Evolutionary conservation across 2,329 filamentous ascomycete species (phyloP), one percentile per base, ranked within the genome.

Genomic region (Ophiocordyceps camponoti-floridani): DNA sequence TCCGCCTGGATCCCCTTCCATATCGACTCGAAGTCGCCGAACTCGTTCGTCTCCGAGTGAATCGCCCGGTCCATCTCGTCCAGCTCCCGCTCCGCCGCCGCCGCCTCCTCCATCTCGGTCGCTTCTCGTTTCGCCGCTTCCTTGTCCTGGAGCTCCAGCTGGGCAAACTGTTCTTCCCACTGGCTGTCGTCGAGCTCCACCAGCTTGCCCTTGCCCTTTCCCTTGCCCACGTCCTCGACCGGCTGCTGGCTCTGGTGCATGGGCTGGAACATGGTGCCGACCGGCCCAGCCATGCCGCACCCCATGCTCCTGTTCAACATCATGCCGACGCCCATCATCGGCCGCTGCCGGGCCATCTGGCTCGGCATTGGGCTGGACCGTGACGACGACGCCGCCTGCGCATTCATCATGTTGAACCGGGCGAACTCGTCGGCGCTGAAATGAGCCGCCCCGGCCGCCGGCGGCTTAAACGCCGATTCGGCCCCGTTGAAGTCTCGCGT

Each of bases 91-190:
- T 93, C 87, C 53, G 89, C 84, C 16, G 82, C 82, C 47, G 72
- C 71, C 49, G 64, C 63, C 51, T 84, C 81, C 44, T 84, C 83
- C 5, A 47, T 12, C 31, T 23, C 23, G 23, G 23, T 23, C 23
- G 35, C 19, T 38, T 61, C 79, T 35, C 62, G 61, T 45, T 66
- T 7, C 47, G 23, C 38, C 33, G 13, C 46, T 40, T 52, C 62
- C 53, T 73, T 64, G 56, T 80, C 73, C 48, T 79, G 69, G 49
- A 81, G 66, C 59, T 89, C 85, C 58, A 95, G 79, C 62, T 91
- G 78, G 46, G 86, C 84, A 61, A 98, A 98, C 61, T 96, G 87
- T 54, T 87, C 85, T 63, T 96, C 89, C 91, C 91, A 96, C 57
- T 94, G 82, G 56, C 82, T 70, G 54, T 98, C 89, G 58, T 95